Evolutionary conservation across 1,139 yeast genomes (phyloP).

Genomic region (Yamadazyma buinensis): DNA sequence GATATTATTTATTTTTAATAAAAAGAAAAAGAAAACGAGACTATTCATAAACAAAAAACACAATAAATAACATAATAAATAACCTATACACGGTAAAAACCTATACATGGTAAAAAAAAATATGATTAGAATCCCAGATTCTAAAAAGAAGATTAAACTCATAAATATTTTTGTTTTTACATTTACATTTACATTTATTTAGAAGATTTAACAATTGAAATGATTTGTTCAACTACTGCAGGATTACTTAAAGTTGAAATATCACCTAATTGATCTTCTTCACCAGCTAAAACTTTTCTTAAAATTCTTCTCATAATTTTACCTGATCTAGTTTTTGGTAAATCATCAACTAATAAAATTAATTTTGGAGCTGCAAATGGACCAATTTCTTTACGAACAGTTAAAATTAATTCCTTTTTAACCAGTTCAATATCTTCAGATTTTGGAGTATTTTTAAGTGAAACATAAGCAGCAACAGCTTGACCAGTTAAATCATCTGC

Average conservation of each 20-base stretch:
- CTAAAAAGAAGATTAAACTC: too few relatives aligned
- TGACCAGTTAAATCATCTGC: constrained; percentile 81
- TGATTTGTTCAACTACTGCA: constrained; percentile 60
- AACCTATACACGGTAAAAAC: too few relatives aligned
- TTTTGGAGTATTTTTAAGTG: constrained; percentile 46
- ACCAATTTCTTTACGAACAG: constrained; percentile 77
- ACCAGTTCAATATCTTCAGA: constrained; percentile 49
- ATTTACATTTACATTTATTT: too few relatives aligned
- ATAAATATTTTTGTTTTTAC: too few relatives aligned
- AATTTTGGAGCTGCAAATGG: constrained; percentile 82
- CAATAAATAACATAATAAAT: too few relatives aligned
- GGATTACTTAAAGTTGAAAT: constrained; percentile 77
- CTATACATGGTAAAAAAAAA: too few relatives aligned
- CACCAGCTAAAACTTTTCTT: constrained; percentile 74
- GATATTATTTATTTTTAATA: too few relatives aligned
- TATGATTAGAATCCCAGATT: too few relatives aligned
- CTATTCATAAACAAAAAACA: constrained; percentile 1
- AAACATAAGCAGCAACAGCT: constrained; percentile 78
- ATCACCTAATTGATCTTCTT: constrained; percentile 76
- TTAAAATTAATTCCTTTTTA: constrained; percentile 65
- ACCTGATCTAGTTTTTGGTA: constrained; percentile 82
- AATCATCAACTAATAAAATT: constrained; percentile 67
- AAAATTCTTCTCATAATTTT: constrained; percentile 82
- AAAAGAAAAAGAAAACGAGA: too few relatives aligned
- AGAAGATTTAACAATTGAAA: constrained; percentile 49